Evolutionary conservation across 345 rosid genomes (phyloP).

Genomic region (Triadica sebifera): DNA sequence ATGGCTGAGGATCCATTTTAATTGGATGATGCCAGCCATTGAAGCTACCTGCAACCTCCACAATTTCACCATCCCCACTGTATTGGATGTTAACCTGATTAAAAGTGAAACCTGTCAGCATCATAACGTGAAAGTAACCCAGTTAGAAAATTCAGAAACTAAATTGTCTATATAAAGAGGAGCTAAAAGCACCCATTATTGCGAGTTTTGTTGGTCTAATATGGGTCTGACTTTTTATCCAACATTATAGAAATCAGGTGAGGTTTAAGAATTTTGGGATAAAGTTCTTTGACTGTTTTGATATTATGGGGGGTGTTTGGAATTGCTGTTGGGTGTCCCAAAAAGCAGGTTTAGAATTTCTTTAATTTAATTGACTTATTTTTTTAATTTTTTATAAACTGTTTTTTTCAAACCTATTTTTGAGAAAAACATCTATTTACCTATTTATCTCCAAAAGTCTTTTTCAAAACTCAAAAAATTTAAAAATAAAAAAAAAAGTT

Average conservation of each 20-base stretch:
- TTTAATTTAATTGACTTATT: too few species aligned
- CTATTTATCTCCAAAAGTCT: too few species aligned
- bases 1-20: slow-evolving; percentile 71
- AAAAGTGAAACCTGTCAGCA: slow-evolving; percentile 9
- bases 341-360: too few species aligned
- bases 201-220: neutral
- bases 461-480: too few species aligned
- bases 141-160: neutral
- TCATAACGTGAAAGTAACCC: neutral
- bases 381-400: too few species aligned
- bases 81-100: slow-evolving; percentile 70
- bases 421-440: too few species aligned
- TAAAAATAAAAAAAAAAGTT: too few species aligned
- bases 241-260: neutral
- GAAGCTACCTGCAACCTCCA: slow-evolving; percentile 94
- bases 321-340: too few species aligned
- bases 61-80: slow-evolving; percentile 72
- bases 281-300: neutral
- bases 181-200: neutral
- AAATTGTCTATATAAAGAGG: neutral
- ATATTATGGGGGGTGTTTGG: too few species aligned
- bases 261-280: neutral
- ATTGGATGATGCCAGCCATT: slow-evolving; percentile 89
- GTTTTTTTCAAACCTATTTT: too few species aligned
- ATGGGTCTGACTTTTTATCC: neutral